Conservation (phyloP, 2,329 filamentous ascomycete species). For the Emergomyces africanus region DNA sequence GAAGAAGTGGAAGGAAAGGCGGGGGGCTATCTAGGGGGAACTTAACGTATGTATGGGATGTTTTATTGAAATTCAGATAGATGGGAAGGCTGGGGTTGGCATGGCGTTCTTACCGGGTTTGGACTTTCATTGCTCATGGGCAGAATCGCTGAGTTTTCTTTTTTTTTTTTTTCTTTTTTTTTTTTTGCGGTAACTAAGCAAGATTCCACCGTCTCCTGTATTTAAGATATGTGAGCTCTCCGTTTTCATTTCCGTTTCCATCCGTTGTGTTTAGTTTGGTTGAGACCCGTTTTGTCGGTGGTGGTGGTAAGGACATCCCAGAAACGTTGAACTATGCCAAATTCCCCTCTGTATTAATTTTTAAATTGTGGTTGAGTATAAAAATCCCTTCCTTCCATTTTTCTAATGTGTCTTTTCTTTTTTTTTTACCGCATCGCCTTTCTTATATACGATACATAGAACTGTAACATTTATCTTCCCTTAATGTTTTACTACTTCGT, state of each 20-base stretch:
- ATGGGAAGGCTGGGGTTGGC: neutral
- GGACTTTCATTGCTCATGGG: neutral
- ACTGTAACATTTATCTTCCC: neutral
- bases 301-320: neutral
- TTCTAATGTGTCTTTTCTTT: neutral
- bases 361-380: neutral
- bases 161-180: neutral
- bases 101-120: neutral
- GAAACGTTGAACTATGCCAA: slow-evolving; percentile 1
- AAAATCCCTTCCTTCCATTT: neutral
- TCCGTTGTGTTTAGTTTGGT: neutral
- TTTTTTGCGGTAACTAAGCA: neutral
- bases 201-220: neutral
- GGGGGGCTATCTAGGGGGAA: neutral
- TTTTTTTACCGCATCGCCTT: neutral
- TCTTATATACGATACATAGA: neutral
- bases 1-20: slow-evolving; percentile 44
- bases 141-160: neutral
- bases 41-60: neutral
- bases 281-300: neutral
- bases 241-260: neutral
- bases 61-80: neutral
- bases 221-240: neutral
- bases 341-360: neutral
- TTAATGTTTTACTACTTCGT: no score